Base-by-base conservation (phyloP, 257 asterid genomes). In the Cynanchum wilfordii region DNA sequence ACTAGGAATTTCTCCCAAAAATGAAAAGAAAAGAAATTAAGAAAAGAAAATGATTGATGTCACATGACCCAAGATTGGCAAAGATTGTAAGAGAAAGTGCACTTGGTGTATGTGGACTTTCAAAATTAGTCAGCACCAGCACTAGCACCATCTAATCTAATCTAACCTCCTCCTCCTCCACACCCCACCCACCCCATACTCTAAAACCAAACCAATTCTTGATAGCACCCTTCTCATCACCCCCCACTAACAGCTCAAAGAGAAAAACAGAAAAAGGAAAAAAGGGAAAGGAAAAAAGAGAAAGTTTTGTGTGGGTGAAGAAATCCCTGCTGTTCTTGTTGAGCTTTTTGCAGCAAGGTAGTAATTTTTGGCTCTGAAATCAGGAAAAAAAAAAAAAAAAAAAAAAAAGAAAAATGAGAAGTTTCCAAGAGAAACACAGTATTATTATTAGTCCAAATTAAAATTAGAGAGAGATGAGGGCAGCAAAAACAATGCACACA, bases 41-140 rank as follows among this genome's bases (percentile, higher is more conserved):
- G 80, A 80, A 80, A 86, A 80, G 85, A 85, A 85, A 86, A 90
- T 90, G 94, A 88, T 88, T 88, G 87, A 77, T 81, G 83, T 84
- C 92, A 90, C 94, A 85, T 86, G 92, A 83, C 86, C 82, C 82
- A 77, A 81, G 71, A 81, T 81, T 79, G 70, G 63, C 51, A 69
- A 75, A 81, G 74, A 68, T 71, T 78, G 72, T 42, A 59, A 49
- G 64, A 64, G 47, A 50, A 15, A 57, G 50, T 30, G 59, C 38
- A 76, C 71, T 58, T 69, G 59, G 70, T 42, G 47, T 42, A 2
- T 42, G 47, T 69, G 75, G 72, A 51, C 79, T 76, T 69, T 49
- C 64, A 58, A 58, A 42, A 76, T 60, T 49, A 52, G 68, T 44
- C 64, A 71, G 29, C 29, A 38, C 30, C 49, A n/a, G n/a, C 62